Evolutionary conservation across 192 early-diverging fungal genomes (phyloP).

Genomic region (Coemansia sp.): DNA sequence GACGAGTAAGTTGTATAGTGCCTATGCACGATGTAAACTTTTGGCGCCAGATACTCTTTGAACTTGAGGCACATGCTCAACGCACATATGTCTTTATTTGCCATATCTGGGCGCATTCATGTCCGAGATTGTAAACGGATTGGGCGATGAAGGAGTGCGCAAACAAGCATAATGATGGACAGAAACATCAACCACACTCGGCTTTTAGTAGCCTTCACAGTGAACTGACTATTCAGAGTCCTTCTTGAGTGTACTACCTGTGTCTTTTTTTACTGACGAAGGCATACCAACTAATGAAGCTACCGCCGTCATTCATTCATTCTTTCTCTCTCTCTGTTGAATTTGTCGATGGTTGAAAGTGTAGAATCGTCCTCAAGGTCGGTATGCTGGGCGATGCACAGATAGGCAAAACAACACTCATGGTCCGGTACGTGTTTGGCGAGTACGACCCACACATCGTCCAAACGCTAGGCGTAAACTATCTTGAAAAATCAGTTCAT

Average conservation of each 20-base stretch:
- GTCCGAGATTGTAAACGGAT: background rate
- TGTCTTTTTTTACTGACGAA: too few species aligned
- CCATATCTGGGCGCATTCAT: background rate
- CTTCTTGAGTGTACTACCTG: too few species aligned
- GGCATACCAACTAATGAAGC: too few species aligned
- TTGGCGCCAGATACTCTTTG: constrained; percentile 4
- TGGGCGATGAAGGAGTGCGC: background rate
- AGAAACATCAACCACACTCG: background rate
- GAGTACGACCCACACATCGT: constrained; percentile 94
- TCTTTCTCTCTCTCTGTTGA: background rate
- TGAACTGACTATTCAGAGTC: too few species aligned
- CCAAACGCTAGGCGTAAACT: constrained; percentile 94
- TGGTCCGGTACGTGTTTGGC: constrained; percentile 98
- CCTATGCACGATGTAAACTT: constrained; percentile 9
- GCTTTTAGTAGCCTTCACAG: too few species aligned
- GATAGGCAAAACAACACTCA: constrained; percentile 94
- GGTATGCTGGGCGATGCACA: constrained; percentile 96
- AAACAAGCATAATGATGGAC: background rate
- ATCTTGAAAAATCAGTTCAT: constrained; percentile 94
- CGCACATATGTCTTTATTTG: background rate
- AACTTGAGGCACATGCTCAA: constrained; percentile 10
- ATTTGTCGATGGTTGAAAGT: background rate
- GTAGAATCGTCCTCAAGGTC: constrained; percentile 85
- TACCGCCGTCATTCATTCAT: too few species aligned
- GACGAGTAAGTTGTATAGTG: constrained; percentile 51